Evolutionary conservation across 495 filamentous ascomycete species (phyloP).

Genomic region (Aspergillus steynii): DNA sequence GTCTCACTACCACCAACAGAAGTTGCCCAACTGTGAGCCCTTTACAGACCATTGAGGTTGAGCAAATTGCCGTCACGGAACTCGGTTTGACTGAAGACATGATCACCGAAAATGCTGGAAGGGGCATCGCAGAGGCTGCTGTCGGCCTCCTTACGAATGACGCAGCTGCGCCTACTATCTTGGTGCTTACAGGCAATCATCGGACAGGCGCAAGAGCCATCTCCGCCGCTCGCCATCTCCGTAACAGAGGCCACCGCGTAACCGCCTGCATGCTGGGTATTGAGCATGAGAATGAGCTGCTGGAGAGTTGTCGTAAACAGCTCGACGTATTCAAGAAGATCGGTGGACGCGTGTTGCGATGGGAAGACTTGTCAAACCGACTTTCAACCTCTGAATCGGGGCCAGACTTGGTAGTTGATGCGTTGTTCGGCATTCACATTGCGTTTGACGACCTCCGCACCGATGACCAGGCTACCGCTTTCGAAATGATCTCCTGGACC

Average conservation of each 20-base stretch:
- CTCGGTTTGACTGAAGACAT: slow-evolving; percentile 85
- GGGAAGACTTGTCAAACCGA: slow-evolving; percentile 50
- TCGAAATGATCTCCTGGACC: slow-evolving; percentile 82
- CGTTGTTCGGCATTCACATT: slow-evolving; percentile 78
- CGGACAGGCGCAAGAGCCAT: slow-evolving; percentile 81
- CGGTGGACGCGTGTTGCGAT: slow-evolving; percentile 66
- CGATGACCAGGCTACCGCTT: slow-evolving; percentile 78
- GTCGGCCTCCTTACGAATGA: slow-evolving; percentile 56
- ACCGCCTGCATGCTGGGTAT: slow-evolving; percentile 81
- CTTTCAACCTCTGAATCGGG: slow-evolving; percentile 59
- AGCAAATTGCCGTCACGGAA: slow-evolving; percentile 81
- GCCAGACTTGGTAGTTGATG: slow-evolving; percentile 84
- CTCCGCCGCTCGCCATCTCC: slow-evolving; percentile 82
- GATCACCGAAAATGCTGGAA: slow-evolving; percentile 86
- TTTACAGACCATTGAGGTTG: slow-evolving; percentile 83
- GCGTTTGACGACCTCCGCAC: slow-evolving; percentile 80
- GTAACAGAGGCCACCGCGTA: slow-evolving; percentile 74
- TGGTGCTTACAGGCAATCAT: slow-evolving; percentile 86
- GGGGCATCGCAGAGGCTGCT: slow-evolving; percentile 82
- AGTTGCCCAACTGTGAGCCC: slow-evolving; percentile 80
- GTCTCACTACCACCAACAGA: slow-evolving; percentile 61
- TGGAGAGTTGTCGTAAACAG: slow-evolving; percentile 73
- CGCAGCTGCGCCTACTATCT: slow-evolving; percentile 60
- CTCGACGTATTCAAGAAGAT: slow-evolving; percentile 74
- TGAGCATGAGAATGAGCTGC: slow-evolving; percentile 69